Conservation (phyloP, 2,329 filamentous ascomycete species). For the Clathrospora elynae region DNA sequence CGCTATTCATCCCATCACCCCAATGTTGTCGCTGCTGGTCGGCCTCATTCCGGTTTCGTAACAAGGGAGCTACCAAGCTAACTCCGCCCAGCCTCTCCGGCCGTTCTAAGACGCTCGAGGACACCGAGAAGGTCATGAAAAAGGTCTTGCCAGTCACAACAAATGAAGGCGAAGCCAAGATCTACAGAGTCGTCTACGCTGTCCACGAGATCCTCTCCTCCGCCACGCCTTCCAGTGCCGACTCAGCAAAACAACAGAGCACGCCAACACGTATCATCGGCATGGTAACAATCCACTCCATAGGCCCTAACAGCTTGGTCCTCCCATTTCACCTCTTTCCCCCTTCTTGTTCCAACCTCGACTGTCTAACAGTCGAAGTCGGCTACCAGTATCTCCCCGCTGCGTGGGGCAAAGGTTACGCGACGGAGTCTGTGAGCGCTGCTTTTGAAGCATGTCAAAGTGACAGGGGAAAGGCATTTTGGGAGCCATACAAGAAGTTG, state of each 20-base stretch:
- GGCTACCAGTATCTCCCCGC: constrained; percentile 29
- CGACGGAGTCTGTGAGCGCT: constrained; percentile 28
- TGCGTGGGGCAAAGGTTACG: constrained; percentile 32
- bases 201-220: constrained; percentile 32
- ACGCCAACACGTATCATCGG: constrained; percentile 28
- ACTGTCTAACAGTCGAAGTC: constrained; percentile 31
- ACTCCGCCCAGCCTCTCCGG: constrained; percentile 29
- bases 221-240: not conserved
- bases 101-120: constrained; percentile 31
- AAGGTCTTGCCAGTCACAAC: constrained; percentile 15
- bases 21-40: no score
- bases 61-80: constrained; percentile 4
- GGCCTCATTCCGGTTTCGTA: no score
- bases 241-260: not conserved
- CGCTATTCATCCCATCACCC: no score
- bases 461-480: constrained; percentile 23
- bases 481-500: constrained; percentile 33
- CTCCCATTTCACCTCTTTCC: constrained; percentile 21
- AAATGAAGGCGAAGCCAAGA: constrained; percentile 17
- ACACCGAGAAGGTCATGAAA: constrained; percentile 33
- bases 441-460: constrained; percentile 32
- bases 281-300: constrained; percentile 25
- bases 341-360: constrained; percentile 7
- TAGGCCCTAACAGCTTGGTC: constrained; percentile 18
- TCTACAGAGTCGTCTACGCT: constrained; percentile 33